A percentile compares a stretch with the other conserved stretches of the same genome.
These are phyloP conservation scores for Ceratobasidium theobromae DNA, from an alignment of 1,284 basidiomycete species.

Conservation along the genomic window DNA sequence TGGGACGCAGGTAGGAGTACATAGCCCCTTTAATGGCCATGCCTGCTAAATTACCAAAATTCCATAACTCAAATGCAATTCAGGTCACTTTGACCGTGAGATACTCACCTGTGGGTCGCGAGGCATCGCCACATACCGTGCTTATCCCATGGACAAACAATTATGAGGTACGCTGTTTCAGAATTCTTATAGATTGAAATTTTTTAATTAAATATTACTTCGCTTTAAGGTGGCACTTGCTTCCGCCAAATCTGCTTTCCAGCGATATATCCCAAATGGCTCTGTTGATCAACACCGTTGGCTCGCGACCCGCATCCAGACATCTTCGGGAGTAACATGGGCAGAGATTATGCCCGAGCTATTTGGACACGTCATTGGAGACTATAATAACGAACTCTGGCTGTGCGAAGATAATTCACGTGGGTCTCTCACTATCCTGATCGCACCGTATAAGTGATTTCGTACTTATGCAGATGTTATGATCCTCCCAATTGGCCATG, in stretches of 20 bases:
- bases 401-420: conserved; percentile 22
- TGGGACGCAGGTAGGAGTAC: no score
- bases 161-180: neutral
- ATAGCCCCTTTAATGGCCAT: no score
- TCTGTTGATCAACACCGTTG: conserved; percentile 1
- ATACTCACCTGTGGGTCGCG: conserved; percentile 1
- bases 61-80: no score
- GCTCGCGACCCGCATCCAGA: conserved; percentile 14
- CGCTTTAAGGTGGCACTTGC: neutral
- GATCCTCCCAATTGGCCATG: conserved; percentile 15
- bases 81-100: conserved; percentile 17
- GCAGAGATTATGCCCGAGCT: conserved; percentile 15
- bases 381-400: neutral
- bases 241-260: conserved; percentile 1
- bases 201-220: no score
- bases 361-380: neutral
- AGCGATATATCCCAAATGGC: conserved; percentile 17
- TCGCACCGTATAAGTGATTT: no score
- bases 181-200: neutral
- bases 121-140: neutral
- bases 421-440: no score
- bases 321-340: conserved; percentile 16
- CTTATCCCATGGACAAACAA: conserved; percentile 22
- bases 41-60: no score
- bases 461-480: conserved; percentile 2